Evolutionary conservation across 2,329 filamentous ascomycete genomes (phyloP).

Genomic region (Scytalidium sp.): DNA sequence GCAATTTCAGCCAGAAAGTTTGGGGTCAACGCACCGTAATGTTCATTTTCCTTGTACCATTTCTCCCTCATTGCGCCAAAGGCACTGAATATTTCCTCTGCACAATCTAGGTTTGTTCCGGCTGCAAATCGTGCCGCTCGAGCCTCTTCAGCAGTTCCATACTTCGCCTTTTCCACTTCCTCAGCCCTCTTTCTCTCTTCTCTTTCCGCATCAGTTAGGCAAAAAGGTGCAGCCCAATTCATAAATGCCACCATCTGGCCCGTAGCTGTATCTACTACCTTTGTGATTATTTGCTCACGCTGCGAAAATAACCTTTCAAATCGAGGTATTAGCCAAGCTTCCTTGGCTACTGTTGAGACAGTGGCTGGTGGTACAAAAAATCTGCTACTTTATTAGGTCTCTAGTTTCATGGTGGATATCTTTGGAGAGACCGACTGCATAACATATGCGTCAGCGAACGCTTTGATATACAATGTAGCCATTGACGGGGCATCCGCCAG

Average conservation of each 20-base stretch:
- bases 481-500: conserved; percentile 27
- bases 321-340: conserved; percentile 27
- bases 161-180: conserved; percentile 3
- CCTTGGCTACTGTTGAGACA: conserved; percentile 12
- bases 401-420: conserved; percentile 18
- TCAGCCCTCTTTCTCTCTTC: background rate
- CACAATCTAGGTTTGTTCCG: conserved; percentile 28
- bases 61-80: conserved; percentile 25
- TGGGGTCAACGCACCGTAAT: conserved; percentile 27
- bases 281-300: conserved; percentile 28
- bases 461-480: conserved; percentile 1
- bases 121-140: conserved; percentile 19
- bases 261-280: conserved; percentile 26
- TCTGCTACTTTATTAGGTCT: conserved; percentile 4
- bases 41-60: conserved; percentile 26
- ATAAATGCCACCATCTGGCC: conserved; percentile 29
- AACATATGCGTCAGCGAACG: background rate
- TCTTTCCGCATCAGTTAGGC: conserved; percentile 16
- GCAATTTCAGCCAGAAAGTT: background rate
- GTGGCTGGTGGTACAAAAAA: conserved; percentile 2
- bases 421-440: conserved; percentile 20
- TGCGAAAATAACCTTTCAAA: conserved; percentile 25
- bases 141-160: background rate
- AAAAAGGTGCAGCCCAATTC: conserved; percentile 32
- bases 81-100: conserved; percentile 25